These are phyloP conservation scores for Paralagenidium karlingii DNA, from an alignment of 352 stramenopile species.

Conservation along the genomic window DNA sequence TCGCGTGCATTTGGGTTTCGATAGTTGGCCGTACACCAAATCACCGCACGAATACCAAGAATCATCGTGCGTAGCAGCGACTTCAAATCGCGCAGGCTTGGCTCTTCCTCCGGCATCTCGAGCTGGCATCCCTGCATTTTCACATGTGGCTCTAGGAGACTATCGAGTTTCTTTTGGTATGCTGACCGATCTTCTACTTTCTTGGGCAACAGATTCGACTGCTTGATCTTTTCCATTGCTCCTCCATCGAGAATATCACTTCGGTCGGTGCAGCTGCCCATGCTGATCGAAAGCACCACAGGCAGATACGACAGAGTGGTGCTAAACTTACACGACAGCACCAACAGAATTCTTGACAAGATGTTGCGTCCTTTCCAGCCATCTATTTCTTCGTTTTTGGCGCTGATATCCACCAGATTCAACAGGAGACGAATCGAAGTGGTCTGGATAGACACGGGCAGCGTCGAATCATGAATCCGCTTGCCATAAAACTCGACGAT, in stretches of 20 bases:
- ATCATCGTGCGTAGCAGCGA: conserved; percentile 94
- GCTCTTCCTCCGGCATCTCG: conserved; percentile 58
- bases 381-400: conserved; percentile 88
- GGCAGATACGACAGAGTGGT: conserved; percentile 74
- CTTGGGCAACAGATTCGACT: conserved; percentile 63
- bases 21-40: conserved; percentile 96
- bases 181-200: conserved; percentile 26
- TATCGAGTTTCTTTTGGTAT: conserved; percentile 69
- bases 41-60: conserved; percentile 94
- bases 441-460: conserved; percentile 94
- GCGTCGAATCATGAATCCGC: conserved; percentile 85
- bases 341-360: conserved; percentile 84
- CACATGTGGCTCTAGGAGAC: conserved; percentile 37
- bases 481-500: conserved; percentile 92
- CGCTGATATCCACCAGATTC: conserved; percentile 95
- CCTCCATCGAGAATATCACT: conserved; percentile 68
- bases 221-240: conserved; percentile 82
- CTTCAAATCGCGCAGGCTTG: conserved; percentile 85
- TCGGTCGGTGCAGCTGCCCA: conserved; percentile 15
- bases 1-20: conserved; percentile 79
- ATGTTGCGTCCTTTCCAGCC: conserved; percentile 83
- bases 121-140: conserved; percentile 32
- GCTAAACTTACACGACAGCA: conserved; percentile 91
- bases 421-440: conserved; percentile 92
- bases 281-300: conserved; percentile 37